Conservation (phyloP, 1,284 basidiomycete genomes). For the Tilletiopsis washingtonensis region DNA sequence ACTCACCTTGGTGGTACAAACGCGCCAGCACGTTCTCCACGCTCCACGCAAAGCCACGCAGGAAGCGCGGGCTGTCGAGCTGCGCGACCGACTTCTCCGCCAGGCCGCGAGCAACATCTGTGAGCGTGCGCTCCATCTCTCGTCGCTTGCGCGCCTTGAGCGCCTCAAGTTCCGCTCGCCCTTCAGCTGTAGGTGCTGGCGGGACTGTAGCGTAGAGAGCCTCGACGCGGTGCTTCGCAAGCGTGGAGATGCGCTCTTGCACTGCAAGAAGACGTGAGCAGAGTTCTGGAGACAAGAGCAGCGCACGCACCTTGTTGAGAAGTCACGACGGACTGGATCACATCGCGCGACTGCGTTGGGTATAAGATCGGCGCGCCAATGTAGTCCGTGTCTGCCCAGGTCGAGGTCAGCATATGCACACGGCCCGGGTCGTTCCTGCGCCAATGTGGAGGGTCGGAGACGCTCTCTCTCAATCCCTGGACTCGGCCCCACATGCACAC, state of each 20-base stretch:
- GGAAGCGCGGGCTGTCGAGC: slow-evolving; percentile 31
- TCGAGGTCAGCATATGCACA: no score
- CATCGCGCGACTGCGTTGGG: slow-evolving; percentile 23
- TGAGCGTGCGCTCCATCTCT: slow-evolving; percentile 34
- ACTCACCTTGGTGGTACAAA: slow-evolving; percentile 40
- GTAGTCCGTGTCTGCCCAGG: slow-evolving; percentile 21
- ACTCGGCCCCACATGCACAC: no score
- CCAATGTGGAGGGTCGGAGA: no score
- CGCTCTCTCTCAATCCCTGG: no score
- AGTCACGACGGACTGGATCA: slow-evolving; percentile 26
- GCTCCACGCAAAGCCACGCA: slow-evolving; percentile 27
- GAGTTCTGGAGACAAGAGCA: not conserved
- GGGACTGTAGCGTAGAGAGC: slow-evolving; percentile 12
- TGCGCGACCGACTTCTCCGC: slow-evolving; percentile 27
- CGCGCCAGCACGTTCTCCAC: slow-evolving; percentile 47
- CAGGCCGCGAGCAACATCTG: slow-evolving; percentile 28
- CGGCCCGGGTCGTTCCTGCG: no score
- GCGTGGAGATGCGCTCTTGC: slow-evolving; percentile 24
- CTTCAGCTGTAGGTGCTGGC: slow-evolving; percentile 13
- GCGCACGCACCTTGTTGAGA: slow-evolving; percentile 14
- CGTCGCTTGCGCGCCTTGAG: slow-evolving; percentile 29
- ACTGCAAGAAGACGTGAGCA: slow-evolving; percentile 7
- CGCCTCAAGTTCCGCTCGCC: slow-evolving; percentile 16
- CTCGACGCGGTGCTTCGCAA: slow-evolving; percentile 25
- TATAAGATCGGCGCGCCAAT: slow-evolving; percentile 40